A percentile compares a stretch with the other conserved stretches of the same genome.
phyloP scores from a whole-genome alignment of 306 rosid species.

The Acmispon strigosus region DNA sequence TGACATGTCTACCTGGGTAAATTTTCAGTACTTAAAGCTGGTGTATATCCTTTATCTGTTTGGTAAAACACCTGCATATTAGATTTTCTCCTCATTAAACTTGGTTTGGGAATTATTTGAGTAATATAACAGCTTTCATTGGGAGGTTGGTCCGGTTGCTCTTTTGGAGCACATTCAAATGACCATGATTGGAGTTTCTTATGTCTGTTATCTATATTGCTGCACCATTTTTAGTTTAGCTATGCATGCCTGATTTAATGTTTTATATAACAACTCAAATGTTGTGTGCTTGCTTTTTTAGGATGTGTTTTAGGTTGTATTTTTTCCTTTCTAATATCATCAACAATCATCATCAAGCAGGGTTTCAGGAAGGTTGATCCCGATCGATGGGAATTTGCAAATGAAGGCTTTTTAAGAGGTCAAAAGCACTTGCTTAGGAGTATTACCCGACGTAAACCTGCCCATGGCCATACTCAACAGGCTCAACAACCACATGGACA shows the following conservation, averaged over 20 bases:
- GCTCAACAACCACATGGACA: slow-evolving; percentile 69
- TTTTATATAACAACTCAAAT: background rate
- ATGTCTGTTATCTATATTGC: background rate
- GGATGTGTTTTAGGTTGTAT: background rate
- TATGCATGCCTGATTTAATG: background rate
- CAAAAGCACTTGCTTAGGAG: slow-evolving; percentile 86
- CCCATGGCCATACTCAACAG: slow-evolving; percentile 74
- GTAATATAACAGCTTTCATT: background rate
- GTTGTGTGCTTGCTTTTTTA: background rate
- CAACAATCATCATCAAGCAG: slow-evolving; percentile 32
- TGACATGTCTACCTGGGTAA: background rate
- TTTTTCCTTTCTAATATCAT: background rate
- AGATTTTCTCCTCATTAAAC: background rate
- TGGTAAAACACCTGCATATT: background rate
- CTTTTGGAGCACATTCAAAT: background rate
- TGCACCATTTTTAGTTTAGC: background rate
- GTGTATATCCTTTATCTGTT: background rate
- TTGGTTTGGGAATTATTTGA: background rate
- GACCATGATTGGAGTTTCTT: slow-evolving; percentile 1
- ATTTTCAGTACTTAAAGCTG: background rate
- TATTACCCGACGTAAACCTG: slow-evolving; percentile 83
- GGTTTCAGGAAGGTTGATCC: slow-evolving; percentile 99
- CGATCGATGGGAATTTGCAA: slow-evolving; percentile 98
- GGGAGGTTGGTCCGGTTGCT: slow-evolving; percentile 7
- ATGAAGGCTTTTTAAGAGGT: slow-evolving; percentile 91